Evolutionary conservation across 768 basidiomycete genomes (phyloP), one percentile per base, ranked within the genome.

Genomic region (Paxillus rubicundulus): DNA sequence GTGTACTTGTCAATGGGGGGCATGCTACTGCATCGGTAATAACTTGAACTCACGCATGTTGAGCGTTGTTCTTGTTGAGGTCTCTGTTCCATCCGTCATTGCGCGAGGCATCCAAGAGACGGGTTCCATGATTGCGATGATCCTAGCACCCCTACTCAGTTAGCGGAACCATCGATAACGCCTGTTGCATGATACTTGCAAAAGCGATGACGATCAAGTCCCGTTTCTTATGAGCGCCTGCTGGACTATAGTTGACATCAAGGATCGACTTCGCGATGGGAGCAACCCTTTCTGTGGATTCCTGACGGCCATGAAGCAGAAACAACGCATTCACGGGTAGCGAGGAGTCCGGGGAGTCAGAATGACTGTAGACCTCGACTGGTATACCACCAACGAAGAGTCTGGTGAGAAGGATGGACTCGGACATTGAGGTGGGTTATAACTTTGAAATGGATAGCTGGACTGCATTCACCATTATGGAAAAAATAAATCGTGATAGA

Each of bases 61-160:
- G 57, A 32, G 61, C 57, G 13, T 68, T 68, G 30, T 54, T 59
- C 43, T 18, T 59, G 4, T 50, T 43, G 6, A 59, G 67, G 9
- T 69, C 57, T 36, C 50, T 43, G 48, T 57, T 40, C 67, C 67
- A 68, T 14, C 36, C 59, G 28, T 66, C 21, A 51, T 68, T 68
- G 30, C 64, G 60, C 14, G 45, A 13, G 7, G 55, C 44, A 12
- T 69, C 62, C 17, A 68, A 13, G 10, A 68, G 58, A 43, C 67
- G 64, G 18, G 33, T 51, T 44, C 67, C 67, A 12, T 68, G 67
- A 39, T 70, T 70, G 16, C 69, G 69, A 40, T 70, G 67, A 28
- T 68, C 67, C 69, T 68, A 39, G 33, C 8, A 36, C 14, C 20
- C 36, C 32, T 40, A 6, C 6, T 10, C 8, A 9, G 17, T 61